A percentile compares a stretch with the other conserved stretches of the same genome.
Evolutionary conservation across 192 early-diverging fungal genomes (phyloP).

Genomic region (Coemansia javaensis): DNA sequence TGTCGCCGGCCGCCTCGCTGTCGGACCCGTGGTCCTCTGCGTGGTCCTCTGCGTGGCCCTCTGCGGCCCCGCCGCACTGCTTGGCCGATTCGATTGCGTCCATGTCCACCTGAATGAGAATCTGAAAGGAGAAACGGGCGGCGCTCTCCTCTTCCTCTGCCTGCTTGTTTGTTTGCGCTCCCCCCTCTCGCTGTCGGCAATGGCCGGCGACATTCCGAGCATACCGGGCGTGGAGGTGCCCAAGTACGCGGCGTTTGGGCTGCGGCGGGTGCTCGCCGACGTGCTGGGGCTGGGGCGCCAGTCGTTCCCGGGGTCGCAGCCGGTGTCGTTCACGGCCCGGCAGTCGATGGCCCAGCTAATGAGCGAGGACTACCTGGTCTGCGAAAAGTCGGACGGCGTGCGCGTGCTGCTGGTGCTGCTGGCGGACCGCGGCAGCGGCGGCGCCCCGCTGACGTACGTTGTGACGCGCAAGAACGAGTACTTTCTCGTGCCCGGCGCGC

Average conservation of each 20-base stretch:
- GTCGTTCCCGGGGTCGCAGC: conserved; percentile 39
- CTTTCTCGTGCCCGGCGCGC: conserved; percentile 54
- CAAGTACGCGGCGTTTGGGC: neutral
- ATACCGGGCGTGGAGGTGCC: conserved; percentile 18
- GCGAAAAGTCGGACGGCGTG: conserved; percentile 80
- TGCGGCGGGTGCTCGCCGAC: conserved; percentile 9
- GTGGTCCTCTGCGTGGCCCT: no score
- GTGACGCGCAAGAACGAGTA: conserved; percentile 78
- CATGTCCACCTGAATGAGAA: no score
- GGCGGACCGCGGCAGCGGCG: no score
- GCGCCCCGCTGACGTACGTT: conserved; percentile 4
- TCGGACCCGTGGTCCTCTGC: neutral
- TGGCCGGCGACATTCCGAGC: conserved; percentile 13
- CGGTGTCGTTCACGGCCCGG: conserved; percentile 28
- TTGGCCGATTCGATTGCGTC: no score
- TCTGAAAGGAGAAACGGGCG: no score
- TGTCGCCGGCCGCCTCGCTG: conserved; percentile 1
- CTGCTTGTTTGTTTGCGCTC: neutral
- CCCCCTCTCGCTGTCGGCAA: neutral
- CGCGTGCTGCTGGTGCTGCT: conserved; percentile 56
- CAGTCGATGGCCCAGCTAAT: conserved; percentile 9
- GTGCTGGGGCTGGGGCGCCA: neutral
- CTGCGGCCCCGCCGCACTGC: no score
- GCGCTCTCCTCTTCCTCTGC: neutral
- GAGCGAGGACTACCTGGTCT: conserved; percentile 58